These are phyloP conservation scores for Aeschynomene evenia DNA, from an alignment of 306 rosid genomes.

Conservation along the genomic window DNA sequence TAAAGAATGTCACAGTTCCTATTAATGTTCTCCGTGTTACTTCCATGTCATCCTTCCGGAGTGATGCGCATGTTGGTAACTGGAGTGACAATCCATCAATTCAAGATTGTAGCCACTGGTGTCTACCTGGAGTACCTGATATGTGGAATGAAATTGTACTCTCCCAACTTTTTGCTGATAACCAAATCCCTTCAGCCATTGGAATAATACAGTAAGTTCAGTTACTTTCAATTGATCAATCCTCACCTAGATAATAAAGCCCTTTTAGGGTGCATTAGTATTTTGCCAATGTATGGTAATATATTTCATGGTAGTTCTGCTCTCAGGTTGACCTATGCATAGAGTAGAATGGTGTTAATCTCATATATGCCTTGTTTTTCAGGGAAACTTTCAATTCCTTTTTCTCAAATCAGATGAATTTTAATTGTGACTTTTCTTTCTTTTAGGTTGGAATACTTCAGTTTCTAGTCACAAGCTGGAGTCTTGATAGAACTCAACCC, in stretches of 20 bases:
- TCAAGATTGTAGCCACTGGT: slow-evolving; percentile 90
- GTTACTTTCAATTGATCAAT: slow-evolving; percentile 6
- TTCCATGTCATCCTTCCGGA: slow-evolving; percentile 74
- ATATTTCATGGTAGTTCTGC: neutral
- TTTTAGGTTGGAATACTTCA: neutral
- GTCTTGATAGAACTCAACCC: neutral
- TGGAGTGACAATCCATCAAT: slow-evolving; percentile 64
- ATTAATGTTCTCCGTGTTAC: slow-evolving; percentile 61
- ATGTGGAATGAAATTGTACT: slow-evolving; percentile 79
- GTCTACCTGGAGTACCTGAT: slow-evolving; percentile 89
- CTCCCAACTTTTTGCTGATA: slow-evolving; percentile 46
- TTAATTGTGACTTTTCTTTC: neutral
- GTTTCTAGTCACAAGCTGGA: slow-evolving; percentile 9
- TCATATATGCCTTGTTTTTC: neutral
- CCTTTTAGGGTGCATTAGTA: neutral
- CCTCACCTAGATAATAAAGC: neutral
- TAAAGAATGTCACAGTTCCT: slow-evolving; percentile 48
- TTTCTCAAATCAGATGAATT: slow-evolving; percentile 11
- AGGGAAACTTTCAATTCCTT: neutral
- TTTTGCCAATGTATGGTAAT: neutral
- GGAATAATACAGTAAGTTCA: slow-evolving; percentile 39
- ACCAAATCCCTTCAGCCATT: slow-evolving; percentile 37
- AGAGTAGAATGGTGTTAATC: neutral
- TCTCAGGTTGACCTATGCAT: slow-evolving; percentile 16
- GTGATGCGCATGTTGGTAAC: slow-evolving; percentile 80